Evolutionary conservation across 2,329 filamentous ascomycete species (phyloP).

Genomic region (Cladorrhinum sp.): DNA sequence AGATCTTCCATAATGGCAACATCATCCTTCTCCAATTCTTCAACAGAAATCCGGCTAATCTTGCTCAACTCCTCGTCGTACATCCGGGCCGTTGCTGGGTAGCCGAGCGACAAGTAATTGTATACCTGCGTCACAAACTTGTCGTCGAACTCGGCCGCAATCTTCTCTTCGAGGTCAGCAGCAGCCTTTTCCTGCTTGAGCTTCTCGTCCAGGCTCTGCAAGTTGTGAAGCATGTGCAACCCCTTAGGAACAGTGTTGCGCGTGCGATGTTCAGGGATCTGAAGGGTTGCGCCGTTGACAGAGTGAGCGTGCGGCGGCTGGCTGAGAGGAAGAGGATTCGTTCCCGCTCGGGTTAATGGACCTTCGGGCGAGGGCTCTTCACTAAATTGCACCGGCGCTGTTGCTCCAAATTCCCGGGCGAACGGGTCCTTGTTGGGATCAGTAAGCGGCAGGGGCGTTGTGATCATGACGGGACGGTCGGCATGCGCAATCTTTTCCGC

Average conservation of each 20-base stretch:
- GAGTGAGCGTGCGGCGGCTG: neutral
- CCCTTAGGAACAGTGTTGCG: slow-evolving; percentile 38
- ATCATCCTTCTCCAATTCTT: slow-evolving; percentile 71
- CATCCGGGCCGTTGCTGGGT: slow-evolving; percentile 76
- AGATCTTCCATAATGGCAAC: slow-evolving; percentile 45
- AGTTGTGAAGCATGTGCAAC: slow-evolving; percentile 49
- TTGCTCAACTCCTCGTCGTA: slow-evolving; percentile 84
- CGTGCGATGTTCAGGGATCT: slow-evolving; percentile 28
- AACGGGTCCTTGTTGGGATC: slow-evolving; percentile 42
- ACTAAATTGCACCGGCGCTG: slow-evolving; percentile 33
- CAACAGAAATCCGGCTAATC: slow-evolving; percentile 68
- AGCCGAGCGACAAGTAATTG: slow-evolving; percentile 92
- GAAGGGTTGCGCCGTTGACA: neutral
- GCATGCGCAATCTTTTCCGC: slow-evolving; percentile 40
- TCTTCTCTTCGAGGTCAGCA: slow-evolving; percentile 51
- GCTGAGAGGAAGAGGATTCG: slow-evolving; percentile 1
- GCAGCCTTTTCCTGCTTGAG: slow-evolving; percentile 48
- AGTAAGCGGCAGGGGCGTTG: slow-evolving; percentile 45
- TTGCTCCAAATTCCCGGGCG: slow-evolving; percentile 38
- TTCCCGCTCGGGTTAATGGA: slow-evolving; percentile 11
- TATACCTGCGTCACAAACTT: slow-evolving; percentile 91
- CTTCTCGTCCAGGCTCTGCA: slow-evolving; percentile 51
- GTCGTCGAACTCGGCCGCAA: slow-evolving; percentile 70
- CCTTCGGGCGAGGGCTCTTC: slow-evolving; percentile 37
- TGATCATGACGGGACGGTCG: slow-evolving; percentile 48